Base-by-base conservation (phyloP, 306 rosid genomes). In the Astragalus glycyphyllos region DNA sequence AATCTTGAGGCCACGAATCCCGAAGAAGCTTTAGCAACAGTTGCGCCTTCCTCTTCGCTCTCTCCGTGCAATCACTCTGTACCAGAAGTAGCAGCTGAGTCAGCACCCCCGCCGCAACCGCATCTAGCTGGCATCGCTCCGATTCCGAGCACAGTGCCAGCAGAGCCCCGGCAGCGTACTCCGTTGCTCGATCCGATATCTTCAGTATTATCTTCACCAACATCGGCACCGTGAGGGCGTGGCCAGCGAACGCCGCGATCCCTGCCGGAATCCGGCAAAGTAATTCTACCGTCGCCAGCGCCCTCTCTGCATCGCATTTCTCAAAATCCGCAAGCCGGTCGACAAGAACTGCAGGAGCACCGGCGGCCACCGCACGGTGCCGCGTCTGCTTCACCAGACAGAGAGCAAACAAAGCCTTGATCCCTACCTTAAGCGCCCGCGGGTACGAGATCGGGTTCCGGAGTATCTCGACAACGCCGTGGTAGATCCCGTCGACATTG, bases 1-100 rank as follows among this genome's bases (percentile, higher is more conserved):
- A 89, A 69, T 88, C 86, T 54, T 84, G 87, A 8, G 98, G 98
- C 98, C 98, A 94, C 84, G 96, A 94, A 84, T 94, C 97, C 86
- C 96, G 86, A 76, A 94, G 96, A 75, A 89, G 96, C 90, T 94
- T 94, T 66, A 94, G 83, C 85, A 94, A 59, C 71, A 86, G 63
- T 71, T 94, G 96, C 42, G 98, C 96, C 84, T 94, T 94, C 75
- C 97, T 80, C 88, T 94, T 94, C 8, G 93, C 97, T 63, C 98
- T 72, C 64, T 78, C 97, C 58, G 96, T 90, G 77, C 98, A 94
- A 51, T 90, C 98, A 40, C 98, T 94, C 67, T 94, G 98, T 7
- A 94, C 92, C 49, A 94, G 63, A 53, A 94, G 75, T 31, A 94
- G 66, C 59, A 94, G 76, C 84, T 94, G 96, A 58, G 91, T 90